A percentile compares a stretch with the other conserved stretches of the same genome.
These are phyloP conservation scores for Aquilaria malaccensis DNA, from an alignment of 345 rosid species.

Conservation along the genomic window DNA sequence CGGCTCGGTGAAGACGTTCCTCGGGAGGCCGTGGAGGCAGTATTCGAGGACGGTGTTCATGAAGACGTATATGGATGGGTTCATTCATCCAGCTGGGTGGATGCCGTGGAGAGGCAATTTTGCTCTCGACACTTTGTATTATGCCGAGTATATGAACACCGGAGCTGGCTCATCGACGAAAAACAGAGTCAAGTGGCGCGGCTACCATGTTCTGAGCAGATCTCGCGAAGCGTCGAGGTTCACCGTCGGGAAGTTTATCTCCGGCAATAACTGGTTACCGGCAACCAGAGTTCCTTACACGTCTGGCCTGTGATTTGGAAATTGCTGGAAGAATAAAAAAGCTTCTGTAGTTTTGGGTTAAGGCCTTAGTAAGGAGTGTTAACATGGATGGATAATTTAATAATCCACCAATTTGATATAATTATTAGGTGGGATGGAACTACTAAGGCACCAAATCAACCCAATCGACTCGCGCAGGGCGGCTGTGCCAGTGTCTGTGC, in stretches of 20 bases:
- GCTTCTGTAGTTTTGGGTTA: no score
- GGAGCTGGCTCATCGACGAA: constrained; percentile 42
- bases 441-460: no score
- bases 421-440: no score
- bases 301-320: constrained; percentile 29
- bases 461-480: no score
- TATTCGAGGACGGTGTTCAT: constrained; percentile 46
- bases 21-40: constrained; percentile 56
- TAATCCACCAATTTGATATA: no score
- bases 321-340: no score
- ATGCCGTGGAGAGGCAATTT: constrained; percentile 46
- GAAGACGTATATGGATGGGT: constrained; percentile 38
- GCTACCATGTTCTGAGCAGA: constrained; percentile 35
- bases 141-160: constrained; percentile 51
- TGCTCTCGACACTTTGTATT: constrained; percentile 35
- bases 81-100: constrained; percentile 53
- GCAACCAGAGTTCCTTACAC: constrained; percentile 37
- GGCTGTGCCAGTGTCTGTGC: no score
- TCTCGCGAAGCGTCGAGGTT: constrained; percentile 41
- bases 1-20: constrained; percentile 43
- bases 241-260: constrained; percentile 41
- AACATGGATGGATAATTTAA: no score
- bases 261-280: constrained; percentile 45
- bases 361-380: no score
- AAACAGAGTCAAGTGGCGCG: constrained; percentile 45